Evolutionary conservation across 179 eudicot genomes (phyloP).

Genomic region (Beta macrorhiza): DNA sequence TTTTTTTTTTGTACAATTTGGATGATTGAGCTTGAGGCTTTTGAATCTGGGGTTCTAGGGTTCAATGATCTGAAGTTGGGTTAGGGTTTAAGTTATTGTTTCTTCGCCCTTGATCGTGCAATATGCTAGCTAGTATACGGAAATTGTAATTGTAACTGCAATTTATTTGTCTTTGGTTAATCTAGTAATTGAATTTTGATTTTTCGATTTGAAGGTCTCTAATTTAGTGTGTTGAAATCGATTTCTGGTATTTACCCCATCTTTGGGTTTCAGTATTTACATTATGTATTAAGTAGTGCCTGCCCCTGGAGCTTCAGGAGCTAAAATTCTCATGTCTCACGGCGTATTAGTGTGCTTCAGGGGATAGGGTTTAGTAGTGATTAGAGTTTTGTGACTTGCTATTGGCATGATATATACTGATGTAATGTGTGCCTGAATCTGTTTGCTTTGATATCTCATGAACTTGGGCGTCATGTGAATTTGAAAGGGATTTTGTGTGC

Average conservation of each 20-base stretch:
- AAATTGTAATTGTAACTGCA: not conserved
- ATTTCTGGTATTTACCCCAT: too few relatives aligned
- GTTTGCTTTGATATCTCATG: not conserved
- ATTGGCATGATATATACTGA: not conserved
- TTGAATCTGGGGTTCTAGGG: not conserved
- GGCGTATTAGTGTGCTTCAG: too few relatives aligned
- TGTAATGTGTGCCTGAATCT: not conserved
- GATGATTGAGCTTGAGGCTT: not conserved
- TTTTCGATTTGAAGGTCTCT: not conserved
- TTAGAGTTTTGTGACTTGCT: not conserved
- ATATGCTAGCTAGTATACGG: not conserved
- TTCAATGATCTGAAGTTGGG: conserved; percentile 12
- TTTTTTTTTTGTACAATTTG: not conserved
- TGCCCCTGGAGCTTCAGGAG: too few relatives aligned
- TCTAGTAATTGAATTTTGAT: not conserved
- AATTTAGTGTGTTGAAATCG: not conserved
- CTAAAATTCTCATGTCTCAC: too few relatives aligned
- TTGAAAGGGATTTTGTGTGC: not conserved
- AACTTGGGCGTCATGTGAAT: not conserved
- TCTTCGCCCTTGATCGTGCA: not conserved
- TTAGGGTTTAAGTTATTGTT: conserved; percentile 15
- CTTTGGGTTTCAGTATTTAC: too few relatives aligned
- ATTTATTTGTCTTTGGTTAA: not conserved
- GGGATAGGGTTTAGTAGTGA: not conserved
- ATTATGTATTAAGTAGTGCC: too few relatives aligned